Percentiles rank a stretch among this genome's conserved stretches.
These are phyloP conservation scores for Torrubiella hemipterigena DNA, from an alignment of 2,329 filamentous ascomycete species.

Conservation along the genomic window DNA sequence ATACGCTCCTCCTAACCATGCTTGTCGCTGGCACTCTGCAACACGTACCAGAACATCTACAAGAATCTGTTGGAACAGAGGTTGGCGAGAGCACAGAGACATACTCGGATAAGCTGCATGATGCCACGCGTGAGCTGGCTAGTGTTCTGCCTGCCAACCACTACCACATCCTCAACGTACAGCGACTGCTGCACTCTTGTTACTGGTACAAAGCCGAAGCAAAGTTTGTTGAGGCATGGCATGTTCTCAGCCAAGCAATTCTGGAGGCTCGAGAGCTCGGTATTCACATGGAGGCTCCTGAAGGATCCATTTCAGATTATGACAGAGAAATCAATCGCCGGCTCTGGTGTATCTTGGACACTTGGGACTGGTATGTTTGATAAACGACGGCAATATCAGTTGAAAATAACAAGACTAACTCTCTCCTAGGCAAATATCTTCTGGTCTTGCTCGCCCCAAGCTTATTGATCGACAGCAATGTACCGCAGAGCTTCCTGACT, in stretches of 20 bases:
- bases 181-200: slow-evolving; percentile 16
- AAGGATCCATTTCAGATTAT: slow-evolving; percentile 13
- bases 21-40: slow-evolving; percentile 17
- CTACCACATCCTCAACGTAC: slow-evolving; percentile 16
- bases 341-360: slow-evolving; percentile 19
- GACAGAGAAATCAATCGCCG: slow-evolving; percentile 18
- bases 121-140: slow-evolving; percentile 13
- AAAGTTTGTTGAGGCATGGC: slow-evolving; percentile 18
- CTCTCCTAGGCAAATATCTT: slow-evolving; percentile 18
- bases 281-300: slow-evolving; percentile 12
- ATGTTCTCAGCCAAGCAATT: slow-evolving; percentile 18
- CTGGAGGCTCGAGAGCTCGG: slow-evolving; percentile 17
- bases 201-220: slow-evolving; percentile 22
- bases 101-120: slow-evolving; percentile 14
- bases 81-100: slow-evolving; percentile 10
- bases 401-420: too few species aligned
- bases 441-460: slow-evolving; percentile 19
- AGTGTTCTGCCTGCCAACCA: slow-evolving; percentile 14
- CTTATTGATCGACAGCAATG: slow-evolving; percentile 22
- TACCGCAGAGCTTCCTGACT: slow-evolving; percentile 18
- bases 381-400: too few species aligned
- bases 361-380: slow-evolving; percentile 19
- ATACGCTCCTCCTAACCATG: slow-evolving; percentile 16
- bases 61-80: slow-evolving; percentile 10
- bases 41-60: slow-evolving; percentile 12